Percentiles rank a stretch among this genome's conserved stretches.
Evolutionary conservation across 495 filamentous ascomycete species (phyloP).

Genomic region (Podospora pseudoanserina): DNA sequence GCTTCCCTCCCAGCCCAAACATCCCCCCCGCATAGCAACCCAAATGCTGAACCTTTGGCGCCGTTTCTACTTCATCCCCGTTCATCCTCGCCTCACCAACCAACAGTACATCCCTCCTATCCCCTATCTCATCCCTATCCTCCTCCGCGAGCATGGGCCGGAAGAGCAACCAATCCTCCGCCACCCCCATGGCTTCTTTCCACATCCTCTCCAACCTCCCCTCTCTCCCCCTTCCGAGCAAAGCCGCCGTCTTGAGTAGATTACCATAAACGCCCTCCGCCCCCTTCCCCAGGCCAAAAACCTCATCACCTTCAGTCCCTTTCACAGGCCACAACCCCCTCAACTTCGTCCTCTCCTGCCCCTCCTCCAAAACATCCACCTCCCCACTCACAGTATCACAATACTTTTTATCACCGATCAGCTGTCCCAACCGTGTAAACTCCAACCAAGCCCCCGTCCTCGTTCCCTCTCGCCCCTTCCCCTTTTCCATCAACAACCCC

Average conservation of each 20-base stretch:
- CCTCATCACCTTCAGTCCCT: slow-evolving; percentile 64
- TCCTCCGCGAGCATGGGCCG: slow-evolving; percentile 53
- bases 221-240: slow-evolving; percentile 37
- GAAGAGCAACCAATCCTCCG: slow-evolving; percentile 65
- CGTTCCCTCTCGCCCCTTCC: slow-evolving; percentile 36
- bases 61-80: slow-evolving; percentile 22
- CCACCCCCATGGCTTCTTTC: slow-evolving; percentile 56
- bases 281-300: slow-evolving; percentile 65
- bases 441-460: slow-evolving; percentile 71
- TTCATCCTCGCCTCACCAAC: slow-evolving; percentile 38
- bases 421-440: slow-evolving; percentile 78
- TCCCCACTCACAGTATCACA: slow-evolving; percentile 82
- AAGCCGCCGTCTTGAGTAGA: slow-evolving; percentile 63
- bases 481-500: slow-evolving; percentile 64
- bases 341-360: slow-evolving; percentile 63
- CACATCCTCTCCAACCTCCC: slow-evolving; percentile 40
- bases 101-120: slow-evolving; percentile 63
- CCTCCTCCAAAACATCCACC: slow-evolving; percentile 64
- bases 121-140: slow-evolving; percentile 23
- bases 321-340: slow-evolving; percentile 65
- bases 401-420: slow-evolving; percentile 76
- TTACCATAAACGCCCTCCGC: slow-evolving; percentile 88
- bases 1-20: slow-evolving; percentile 78
- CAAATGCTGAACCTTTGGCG: slow-evolving; percentile 45
- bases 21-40: slow-evolving; percentile 91